Evolutionary conservation across 108 stramenopile genomes (phyloP).

Genomic region (Parietichytrium sp.): DNA sequence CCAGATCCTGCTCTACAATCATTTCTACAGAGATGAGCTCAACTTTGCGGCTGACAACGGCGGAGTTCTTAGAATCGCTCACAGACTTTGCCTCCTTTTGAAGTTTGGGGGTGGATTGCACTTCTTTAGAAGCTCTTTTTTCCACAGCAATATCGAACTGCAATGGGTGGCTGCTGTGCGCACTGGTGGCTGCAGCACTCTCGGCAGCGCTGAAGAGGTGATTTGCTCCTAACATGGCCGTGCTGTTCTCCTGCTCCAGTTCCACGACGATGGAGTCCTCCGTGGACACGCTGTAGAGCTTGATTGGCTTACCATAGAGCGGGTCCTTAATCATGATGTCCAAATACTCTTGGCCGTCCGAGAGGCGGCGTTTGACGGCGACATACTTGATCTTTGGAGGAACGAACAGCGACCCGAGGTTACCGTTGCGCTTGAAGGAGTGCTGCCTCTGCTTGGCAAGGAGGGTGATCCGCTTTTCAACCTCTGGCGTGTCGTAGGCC

Average conservation of each 20-base stretch:
- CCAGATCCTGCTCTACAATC: constrained; percentile 25
- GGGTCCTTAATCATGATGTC: constrained; percentile 18
- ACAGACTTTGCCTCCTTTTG: neutral
- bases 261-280: constrained; percentile 1
- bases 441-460: too few relatives aligned
- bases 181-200: neutral
- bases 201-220: constrained; percentile 36
- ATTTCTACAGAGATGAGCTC: constrained; percentile 22
- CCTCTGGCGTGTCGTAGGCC: neutral
- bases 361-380: neutral
- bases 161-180: neutral
- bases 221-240: neutral
- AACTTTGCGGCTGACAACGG: neutral
- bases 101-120: too few relatives aligned
- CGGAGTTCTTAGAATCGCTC: neutral
- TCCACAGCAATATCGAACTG: neutral
- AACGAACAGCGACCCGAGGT: neutral
- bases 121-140: too few relatives aligned
- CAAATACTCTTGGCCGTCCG: neutral
- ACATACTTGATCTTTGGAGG: constrained; percentile 27
- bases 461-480: neutral
- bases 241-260: constrained; percentile 20
- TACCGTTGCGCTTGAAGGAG: neutral
- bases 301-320: constrained; percentile 1
- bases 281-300: constrained; percentile 9